Evolutionary conservation across 116 monocot genomes (phyloP).

Genomic region (Cymodocea nodosa): DNA sequence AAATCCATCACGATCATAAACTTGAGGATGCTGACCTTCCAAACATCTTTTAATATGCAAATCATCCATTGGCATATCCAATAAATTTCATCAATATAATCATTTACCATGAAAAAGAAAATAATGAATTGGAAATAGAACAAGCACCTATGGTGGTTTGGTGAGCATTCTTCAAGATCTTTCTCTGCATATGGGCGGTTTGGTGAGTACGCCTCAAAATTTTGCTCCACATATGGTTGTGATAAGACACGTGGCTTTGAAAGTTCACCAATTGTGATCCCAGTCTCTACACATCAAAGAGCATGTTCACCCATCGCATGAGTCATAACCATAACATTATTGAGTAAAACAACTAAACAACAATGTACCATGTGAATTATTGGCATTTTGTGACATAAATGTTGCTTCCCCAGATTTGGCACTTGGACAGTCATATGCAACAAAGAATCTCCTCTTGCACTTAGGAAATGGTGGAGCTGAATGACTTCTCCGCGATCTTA

Average conservation of each 20-base stretch:
- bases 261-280: not conserved
- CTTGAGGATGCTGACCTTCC: not conserved
- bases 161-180: slow-evolving; percentile 8
- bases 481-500: slow-evolving; percentile 45
- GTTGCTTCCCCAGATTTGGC: not conserved
- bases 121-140: not conserved
- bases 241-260: slow-evolving; percentile 19
- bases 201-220: slow-evolving; percentile 7
- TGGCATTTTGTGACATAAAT: not conserved
- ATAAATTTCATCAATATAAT: not conserved
- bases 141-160: slow-evolving; percentile 20
- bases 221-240: slow-evolving; percentile 18
- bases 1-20: not conserved
- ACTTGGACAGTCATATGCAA: slow-evolving; percentile 21
- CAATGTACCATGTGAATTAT: not conserved
- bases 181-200: slow-evolving; percentile 19
- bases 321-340: not conserved
- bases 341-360: not conserved
- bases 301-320: not conserved
- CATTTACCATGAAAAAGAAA: not conserved
- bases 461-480: slow-evolving; percentile 88
- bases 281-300: slow-evolving; percentile 12
- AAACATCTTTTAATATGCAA: not conserved
- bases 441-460: slow-evolving; percentile 35
- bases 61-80: not conserved